phyloP scores from a whole-genome alignment of 176 grass and related monocot genomes.

The Calamus simplicifolius region DNA sequence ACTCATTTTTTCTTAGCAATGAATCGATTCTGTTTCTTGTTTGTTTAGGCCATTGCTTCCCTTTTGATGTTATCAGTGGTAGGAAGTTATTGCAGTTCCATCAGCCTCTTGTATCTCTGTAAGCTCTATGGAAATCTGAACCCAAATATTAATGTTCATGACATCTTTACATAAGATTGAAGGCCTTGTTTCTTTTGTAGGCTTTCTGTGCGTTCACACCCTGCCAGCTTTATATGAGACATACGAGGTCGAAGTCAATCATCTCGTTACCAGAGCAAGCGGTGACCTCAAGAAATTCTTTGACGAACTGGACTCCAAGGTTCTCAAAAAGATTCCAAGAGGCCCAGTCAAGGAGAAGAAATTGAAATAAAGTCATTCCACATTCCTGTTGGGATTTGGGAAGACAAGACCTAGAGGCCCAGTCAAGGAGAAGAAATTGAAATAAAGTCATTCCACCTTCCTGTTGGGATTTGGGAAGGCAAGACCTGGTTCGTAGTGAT shows the following conservation, averaged over 20 bases:
- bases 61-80: constrained; percentile 63
- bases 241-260: constrained; percentile 62
- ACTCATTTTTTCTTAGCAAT: too few relatives aligned
- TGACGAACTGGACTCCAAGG: constrained; percentile 49
- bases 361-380: constrained; percentile 3
- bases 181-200: constrained; percentile 24
- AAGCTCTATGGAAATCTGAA: constrained; percentile 2
- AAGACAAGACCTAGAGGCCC: constrained; percentile 30
- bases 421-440: constrained; percentile 37
- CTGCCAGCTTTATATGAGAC: constrained; percentile 69
- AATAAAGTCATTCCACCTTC: neutral
- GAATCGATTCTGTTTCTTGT: neutral
- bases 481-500: too few relatives aligned
- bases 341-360: constrained; percentile 50
- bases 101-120: constrained; percentile 64
- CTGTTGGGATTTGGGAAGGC: too few relatives aligned
- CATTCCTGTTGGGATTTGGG: too few relatives aligned
- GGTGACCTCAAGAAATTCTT: constrained; percentile 74
- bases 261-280: constrained; percentile 34
- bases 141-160: too few relatives aligned
- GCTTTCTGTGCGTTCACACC: constrained; percentile 54
- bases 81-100: constrained; percentile 71
- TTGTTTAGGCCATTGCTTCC: constrained; percentile 48
- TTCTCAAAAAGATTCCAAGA: constrained; percentile 89
- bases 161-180: neutral